Percentiles rank a stretch among this genome's conserved stretches.
phyloP scores from a whole-genome alignment of 1,284 basidiomycete species.

The Ceratobasidium sp. region DNA sequence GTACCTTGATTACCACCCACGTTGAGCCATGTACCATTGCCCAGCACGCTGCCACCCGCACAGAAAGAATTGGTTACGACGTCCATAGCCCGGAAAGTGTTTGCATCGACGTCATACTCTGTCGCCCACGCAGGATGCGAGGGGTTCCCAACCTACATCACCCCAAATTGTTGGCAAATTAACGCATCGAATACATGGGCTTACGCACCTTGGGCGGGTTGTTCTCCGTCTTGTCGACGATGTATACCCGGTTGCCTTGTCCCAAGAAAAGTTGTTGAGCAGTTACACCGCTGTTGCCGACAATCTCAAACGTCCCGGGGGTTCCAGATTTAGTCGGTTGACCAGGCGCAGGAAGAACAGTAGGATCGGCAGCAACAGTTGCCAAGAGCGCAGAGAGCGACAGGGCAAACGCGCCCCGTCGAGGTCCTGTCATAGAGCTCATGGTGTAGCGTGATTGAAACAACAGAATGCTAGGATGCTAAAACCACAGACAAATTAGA shows the following conservation, averaged over 20 bases:
- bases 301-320: conserved; percentile 48
- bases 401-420: conserved; percentile 11
- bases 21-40: conserved; percentile 61
- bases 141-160: conserved; percentile 61
- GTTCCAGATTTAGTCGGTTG: conserved; percentile 37
- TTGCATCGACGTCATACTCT: conserved; percentile 58
- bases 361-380: conserved; percentile 10
- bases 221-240: conserved; percentile 65
- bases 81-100: conserved; percentile 65
- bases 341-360: conserved; percentile 10
- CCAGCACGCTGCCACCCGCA: conserved; percentile 65
- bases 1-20: conserved; percentile 69
- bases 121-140: conserved; percentile 57
- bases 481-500: not conserved
- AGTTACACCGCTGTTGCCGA: conserved; percentile 43
- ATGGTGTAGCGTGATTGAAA: conserved; percentile 11
- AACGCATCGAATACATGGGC: conserved; percentile 54
- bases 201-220: conserved; percentile 57
- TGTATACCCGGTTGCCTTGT: conserved; percentile 62
- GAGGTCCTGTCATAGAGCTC: conserved; percentile 8
- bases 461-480: not conserved
- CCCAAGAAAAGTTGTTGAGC: conserved; percentile 67
- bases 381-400: conserved; percentile 25
- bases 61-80: conserved; percentile 85
- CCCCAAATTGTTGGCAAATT: conserved; percentile 49